Evolutionary conservation across 192 early-diverging fungal species (phyloP).

Genomic region (Polychytrium aggregatum): DNA sequence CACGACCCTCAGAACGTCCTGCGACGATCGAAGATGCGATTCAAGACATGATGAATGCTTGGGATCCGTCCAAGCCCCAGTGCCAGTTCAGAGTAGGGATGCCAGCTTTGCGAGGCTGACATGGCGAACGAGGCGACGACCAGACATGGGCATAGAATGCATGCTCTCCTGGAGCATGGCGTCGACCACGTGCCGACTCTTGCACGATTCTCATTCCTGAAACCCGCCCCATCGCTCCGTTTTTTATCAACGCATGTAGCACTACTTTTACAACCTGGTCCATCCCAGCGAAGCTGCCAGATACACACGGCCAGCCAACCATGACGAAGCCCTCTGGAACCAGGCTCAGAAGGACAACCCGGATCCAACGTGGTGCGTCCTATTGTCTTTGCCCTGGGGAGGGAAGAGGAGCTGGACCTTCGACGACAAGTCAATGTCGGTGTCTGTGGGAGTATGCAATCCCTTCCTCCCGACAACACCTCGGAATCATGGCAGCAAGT

Average conservation of each 20-base stretch:
- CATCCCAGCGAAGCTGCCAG: constrained; percentile 70
- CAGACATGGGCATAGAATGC: too few species aligned
- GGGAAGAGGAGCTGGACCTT: too few species aligned
- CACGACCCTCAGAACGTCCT: too few species aligned
- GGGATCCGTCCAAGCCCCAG: constrained; percentile 63
- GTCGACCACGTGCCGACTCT: too few species aligned
- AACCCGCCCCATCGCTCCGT: not conserved
- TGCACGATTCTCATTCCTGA: too few species aligned
- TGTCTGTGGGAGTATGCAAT: too few species aligned
- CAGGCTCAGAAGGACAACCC: constrained; percentile 82
- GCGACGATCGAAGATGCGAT: constrained; percentile 41
- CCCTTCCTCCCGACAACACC: too few species aligned
- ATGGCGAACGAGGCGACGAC: too few species aligned
- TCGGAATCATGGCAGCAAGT: too few species aligned
- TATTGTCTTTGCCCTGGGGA: not conserved
- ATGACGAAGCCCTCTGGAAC: constrained; percentile 62
- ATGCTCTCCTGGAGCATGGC: too few species aligned
- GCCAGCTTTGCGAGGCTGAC: too few species aligned
- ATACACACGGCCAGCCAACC: constrained; percentile 62
- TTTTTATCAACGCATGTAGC: constrained; percentile 18
- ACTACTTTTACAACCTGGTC: constrained; percentile 94
- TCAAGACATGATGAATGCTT: constrained; percentile 55
- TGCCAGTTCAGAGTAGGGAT: constrained; percentile 65
- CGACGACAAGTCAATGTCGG: too few species aligned
- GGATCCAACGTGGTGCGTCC: constrained; percentile 61